Base-by-base conservation (phyloP, 169 alveolate genomes). In the Eimeria acervulina region DNA sequence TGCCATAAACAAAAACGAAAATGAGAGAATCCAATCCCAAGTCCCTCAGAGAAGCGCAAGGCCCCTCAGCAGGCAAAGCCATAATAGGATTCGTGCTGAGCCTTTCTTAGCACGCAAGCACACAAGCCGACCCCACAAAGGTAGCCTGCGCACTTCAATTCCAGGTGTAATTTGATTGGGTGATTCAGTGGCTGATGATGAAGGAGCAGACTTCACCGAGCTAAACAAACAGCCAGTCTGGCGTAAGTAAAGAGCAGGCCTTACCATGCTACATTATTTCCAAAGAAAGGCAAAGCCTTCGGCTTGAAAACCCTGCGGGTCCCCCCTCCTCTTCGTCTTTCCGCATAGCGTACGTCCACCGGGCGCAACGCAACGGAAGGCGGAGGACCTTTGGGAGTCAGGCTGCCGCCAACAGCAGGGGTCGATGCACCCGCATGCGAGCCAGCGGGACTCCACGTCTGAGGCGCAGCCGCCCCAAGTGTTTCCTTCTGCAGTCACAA, bases 321-420 rank as follows among this genome's bases (percentile, higher is more conserved):
- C 19, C 83, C 83, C 1, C 83, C 51, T n/a, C 70, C 90, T 44
- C n/a, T 80, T 19, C 90, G 19, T 44, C 90, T 47, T 1, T 80
- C 90, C 47, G 33, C 8, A 12, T 10, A 17, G 31, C 47, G 68
- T 44, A 80, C 40, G 15, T 80, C 90, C 28, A 80, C 90, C 44
- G 61, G 90, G 15, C 90, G 70, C 90, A 42, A 80, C 13, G 36
- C 38, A 36, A 72, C 47, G 47, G 51, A n/a, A 72, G 83, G 83
- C 5, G 83, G 83, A 38, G 83, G 83, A 12, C 51, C 83, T 21
- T 72, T 72, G 7, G 83, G 52, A 28, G 83, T 72, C 47, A 72
- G 31, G n/a, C 83, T 36, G 83, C 83, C 51, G n/a, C n/a, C n/a
- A n/a, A n/a, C n/a, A 4, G 26, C 51, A 6, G 51, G 83, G 19